Conservation (phyloP, 2,329 filamentous ascomycete species). For the Xylariaceae sp. region DNA sequence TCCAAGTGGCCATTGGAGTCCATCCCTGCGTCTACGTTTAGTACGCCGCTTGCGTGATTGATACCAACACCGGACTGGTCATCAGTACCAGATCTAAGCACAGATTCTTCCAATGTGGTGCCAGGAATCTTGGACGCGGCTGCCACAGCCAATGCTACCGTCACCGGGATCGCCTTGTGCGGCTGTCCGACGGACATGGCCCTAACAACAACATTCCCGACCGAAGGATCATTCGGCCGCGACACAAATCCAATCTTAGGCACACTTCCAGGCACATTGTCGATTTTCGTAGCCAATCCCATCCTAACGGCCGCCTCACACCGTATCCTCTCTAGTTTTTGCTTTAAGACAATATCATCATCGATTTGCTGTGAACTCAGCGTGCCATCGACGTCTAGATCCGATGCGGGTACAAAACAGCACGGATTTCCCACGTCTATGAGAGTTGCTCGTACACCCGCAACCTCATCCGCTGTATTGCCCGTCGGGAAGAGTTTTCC, state of each 20-base stretch:
- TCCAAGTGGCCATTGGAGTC: slow-evolving; percentile 38
- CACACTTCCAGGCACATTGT: slow-evolving; percentile 41
- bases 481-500: slow-evolving; percentile 45
- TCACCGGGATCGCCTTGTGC: slow-evolving; percentile 47
- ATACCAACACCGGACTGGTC: slow-evolving; percentile 25
- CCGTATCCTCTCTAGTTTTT: slow-evolving; percentile 41
- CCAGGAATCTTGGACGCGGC: slow-evolving; percentile 44
- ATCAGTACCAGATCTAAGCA: background rate
- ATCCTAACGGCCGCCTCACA: slow-evolving; percentile 42
- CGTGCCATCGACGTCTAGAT: slow-evolving; percentile 33
- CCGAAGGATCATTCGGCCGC: slow-evolving; percentile 26
- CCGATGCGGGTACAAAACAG: slow-evolving; percentile 42
- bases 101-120: slow-evolving; percentile 30
- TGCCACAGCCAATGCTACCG: slow-evolving; percentile 44
- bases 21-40: slow-evolving; percentile 47
- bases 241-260: slow-evolving; percentile 52
- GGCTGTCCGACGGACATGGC: slow-evolving; percentile 51
- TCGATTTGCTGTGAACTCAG: slow-evolving; percentile 37
- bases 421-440: slow-evolving; percentile 48
- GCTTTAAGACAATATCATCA: slow-evolving; percentile 35
- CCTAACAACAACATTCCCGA: slow-evolving; percentile 41
- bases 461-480: slow-evolving; percentile 37
- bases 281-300: slow-evolving; percentile 37
- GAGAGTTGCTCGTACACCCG: slow-evolving; percentile 40
- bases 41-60: slow-evolving; percentile 50